These are phyloP conservation scores for Podaxis sp. DNA, from an alignment of 768 basidiomycete genomes.

Conservation along the genomic window DNA sequence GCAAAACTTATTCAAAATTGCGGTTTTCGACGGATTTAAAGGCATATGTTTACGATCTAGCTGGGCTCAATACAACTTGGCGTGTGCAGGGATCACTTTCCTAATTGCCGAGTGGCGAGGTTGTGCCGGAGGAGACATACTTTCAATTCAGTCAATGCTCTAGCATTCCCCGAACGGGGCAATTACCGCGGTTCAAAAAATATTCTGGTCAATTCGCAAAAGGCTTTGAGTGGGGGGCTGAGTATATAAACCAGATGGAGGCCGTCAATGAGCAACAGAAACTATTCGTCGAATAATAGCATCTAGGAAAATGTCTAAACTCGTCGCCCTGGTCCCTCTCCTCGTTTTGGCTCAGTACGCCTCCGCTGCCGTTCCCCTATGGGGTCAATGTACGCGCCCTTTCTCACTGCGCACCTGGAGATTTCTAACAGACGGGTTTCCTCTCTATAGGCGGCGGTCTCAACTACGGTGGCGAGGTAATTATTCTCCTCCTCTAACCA, in stretches of 20 bases:
- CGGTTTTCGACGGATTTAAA: not conserved
- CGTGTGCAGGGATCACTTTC: not conserved
- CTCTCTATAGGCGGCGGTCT: constrained; percentile 25
- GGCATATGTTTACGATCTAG: not conserved
- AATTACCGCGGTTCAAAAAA: not conserved
- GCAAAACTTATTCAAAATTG: not conserved
- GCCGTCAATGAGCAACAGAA: not conserved
- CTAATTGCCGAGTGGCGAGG: not conserved
- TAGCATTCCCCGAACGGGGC: not conserved
- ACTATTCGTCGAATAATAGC: not conserved
- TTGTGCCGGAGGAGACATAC: not conserved
- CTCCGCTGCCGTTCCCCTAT: constrained; percentile 22
- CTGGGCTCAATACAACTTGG: not conserved
- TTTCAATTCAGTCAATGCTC: not conserved
- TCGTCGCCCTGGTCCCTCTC: constrained; percentile 8
- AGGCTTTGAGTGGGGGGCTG: not conserved
- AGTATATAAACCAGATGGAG: not conserved
- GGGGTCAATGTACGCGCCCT: constrained; percentile 28
- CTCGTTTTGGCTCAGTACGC: constrained; percentile 1
- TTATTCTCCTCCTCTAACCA: not conserved
- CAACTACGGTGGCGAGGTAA: constrained; percentile 26
- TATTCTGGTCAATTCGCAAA: not conserved
- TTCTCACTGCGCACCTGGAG: not conserved
- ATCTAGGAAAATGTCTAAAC: constrained; percentile 2
- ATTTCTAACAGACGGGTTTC: constrained; percentile 3